Evolutionary conservation across 2,329 filamentous ascomycete genomes (phyloP), one percentile per base, ranked within the genome.

Genomic region (Eutypella sp.): DNA sequence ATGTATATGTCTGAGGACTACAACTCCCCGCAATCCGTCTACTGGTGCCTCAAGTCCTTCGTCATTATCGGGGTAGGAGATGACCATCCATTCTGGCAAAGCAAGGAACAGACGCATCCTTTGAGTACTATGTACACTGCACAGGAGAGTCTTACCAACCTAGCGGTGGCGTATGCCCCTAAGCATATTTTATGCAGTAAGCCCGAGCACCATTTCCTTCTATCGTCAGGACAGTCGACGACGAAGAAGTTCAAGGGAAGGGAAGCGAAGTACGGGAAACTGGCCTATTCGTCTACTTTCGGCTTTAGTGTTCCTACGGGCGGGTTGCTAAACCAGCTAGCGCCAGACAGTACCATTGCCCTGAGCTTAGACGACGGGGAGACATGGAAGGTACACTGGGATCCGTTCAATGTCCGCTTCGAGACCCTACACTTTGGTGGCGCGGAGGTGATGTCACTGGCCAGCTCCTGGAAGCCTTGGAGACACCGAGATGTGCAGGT

Each of bases 1-100:
- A 76, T 77, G 70, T 79, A 72, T 52, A 68, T 79, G 67, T 64
- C 65, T 29, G 76, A 80, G 54, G 72, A 78, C 50, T 79, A 80
- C 57, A 79, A 79, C 53, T 79, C 76, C 2, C 74, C 76, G 0
- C 76, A 79, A 48, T 79, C 75, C 0, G 64, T 69, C 0, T 80
- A 79, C 52, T 79, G 76, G 76, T 70, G 67, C 7, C 57, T 79
- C 19, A 79, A 79, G 46, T 69, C 70, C 0, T 67, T 79, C 3
- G 59, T 76, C 1, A 67, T 65, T 0, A 56, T 76, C 0, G 64
- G 61, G 0, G 46, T 79, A 0, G 48, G 61, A 0, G 48, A 54
- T 2, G 49, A 57, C 0, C 62, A 75, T 40, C 54, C 61, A 0
- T 79, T 80, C 44, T 80, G 76, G 76, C 56, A 53, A 0, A 54